Conservation (phyloP, 768 basidiomycete genomes). For the Rhodosporidiobolus odoratus region DNA sequence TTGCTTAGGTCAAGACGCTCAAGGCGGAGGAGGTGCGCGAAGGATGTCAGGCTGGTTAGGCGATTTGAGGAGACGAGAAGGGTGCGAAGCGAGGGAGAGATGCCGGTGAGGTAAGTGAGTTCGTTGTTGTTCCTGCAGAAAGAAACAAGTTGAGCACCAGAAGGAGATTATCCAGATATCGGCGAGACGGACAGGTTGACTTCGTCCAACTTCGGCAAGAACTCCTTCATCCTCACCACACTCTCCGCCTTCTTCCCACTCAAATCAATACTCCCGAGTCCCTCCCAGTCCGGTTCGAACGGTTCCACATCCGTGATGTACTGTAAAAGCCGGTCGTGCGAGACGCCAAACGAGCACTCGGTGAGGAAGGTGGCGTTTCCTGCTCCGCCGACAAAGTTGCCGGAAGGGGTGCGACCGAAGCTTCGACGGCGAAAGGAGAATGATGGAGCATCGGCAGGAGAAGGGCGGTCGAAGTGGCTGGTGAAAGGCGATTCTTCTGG, state of each 20-base stretch:
- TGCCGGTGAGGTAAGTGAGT: slow-evolving; percentile 50
- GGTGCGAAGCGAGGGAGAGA: slow-evolving; percentile 47
- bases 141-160: slow-evolving; percentile 30
- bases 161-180: too few relatives aligned
- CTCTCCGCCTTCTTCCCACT: slow-evolving; percentile 68
- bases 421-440: slow-evolving; percentile 15
- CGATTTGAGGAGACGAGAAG: slow-evolving; percentile 53
- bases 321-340: slow-evolving; percentile 84
- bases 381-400: slow-evolving; percentile 14
- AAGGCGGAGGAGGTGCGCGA: slow-evolving; percentile 75
- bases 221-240: slow-evolving; percentile 79
- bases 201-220: slow-evolving; percentile 52
- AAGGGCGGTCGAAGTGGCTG: not conserved
- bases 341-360: slow-evolving; percentile 90
- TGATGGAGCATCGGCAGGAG: not conserved
- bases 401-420: slow-evolving; percentile 29
- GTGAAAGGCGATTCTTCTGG: slow-evolving; percentile 1
- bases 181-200: slow-evolving; percentile 63
- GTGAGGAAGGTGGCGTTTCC: slow-evolving; percentile 70
- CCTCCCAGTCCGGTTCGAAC: slow-evolving; percentile 91
- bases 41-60: slow-evolving; percentile 79
- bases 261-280: slow-evolving; percentile 67
- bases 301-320: slow-evolving; percentile 92
- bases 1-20: slow-evolving; percentile 84
- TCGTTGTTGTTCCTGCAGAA: slow-evolving; percentile 45